These are phyloP conservation scores for Tolypocladium album DNA, from an alignment of 2,329 filamentous ascomycete genomes.

Conservation along the genomic window DNA sequence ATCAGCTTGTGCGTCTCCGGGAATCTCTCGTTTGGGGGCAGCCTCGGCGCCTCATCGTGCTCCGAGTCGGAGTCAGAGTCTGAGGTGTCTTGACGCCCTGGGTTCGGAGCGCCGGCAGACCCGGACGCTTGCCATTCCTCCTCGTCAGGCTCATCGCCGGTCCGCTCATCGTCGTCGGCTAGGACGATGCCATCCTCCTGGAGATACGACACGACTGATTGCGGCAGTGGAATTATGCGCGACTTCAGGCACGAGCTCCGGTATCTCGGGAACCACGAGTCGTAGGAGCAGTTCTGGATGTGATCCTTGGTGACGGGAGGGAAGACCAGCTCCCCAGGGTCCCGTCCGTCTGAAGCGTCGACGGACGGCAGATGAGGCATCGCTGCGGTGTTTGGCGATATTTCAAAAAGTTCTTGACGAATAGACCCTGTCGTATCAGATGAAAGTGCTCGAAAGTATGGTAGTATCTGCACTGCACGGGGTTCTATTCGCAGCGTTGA, in stretches of 20 bases:
- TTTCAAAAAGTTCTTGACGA: neutral
- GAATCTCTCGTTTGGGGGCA: conserved; percentile 47
- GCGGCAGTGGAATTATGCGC: conserved; percentile 66
- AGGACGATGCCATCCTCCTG: conserved; percentile 88
- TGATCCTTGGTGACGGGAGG: conserved; percentile 76
- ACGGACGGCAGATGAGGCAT: conserved; percentile 24
- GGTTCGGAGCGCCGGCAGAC: neutral
- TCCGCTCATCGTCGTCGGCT: conserved; percentile 51
- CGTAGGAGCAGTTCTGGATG: conserved; percentile 89
- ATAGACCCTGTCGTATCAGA: neutral
- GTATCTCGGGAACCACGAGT: conserved; percentile 83
- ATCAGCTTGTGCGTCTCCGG: conserved; percentile 67
- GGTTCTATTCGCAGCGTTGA: neutral
- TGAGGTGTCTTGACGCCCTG: conserved; percentile 17
- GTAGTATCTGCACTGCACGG: neutral
- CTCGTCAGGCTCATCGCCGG: conserved; percentile 33
- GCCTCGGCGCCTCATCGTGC: conserved; percentile 28
- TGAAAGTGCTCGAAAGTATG: neutral
- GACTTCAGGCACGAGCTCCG: conserved; percentile 75
- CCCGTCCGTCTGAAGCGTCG: conserved; percentile 4
- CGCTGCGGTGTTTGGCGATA: neutral
- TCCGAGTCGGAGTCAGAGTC: conserved; percentile 42
- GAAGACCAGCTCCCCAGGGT: conserved; percentile 46
- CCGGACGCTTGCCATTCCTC: conserved; percentile 36
- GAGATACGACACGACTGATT: conserved; percentile 74